A percentile compares a stretch with the other conserved stretches of the same genome.
Conservation (phyloP, 441 rosid species). For the Francoa sonchifolia region DNA sequence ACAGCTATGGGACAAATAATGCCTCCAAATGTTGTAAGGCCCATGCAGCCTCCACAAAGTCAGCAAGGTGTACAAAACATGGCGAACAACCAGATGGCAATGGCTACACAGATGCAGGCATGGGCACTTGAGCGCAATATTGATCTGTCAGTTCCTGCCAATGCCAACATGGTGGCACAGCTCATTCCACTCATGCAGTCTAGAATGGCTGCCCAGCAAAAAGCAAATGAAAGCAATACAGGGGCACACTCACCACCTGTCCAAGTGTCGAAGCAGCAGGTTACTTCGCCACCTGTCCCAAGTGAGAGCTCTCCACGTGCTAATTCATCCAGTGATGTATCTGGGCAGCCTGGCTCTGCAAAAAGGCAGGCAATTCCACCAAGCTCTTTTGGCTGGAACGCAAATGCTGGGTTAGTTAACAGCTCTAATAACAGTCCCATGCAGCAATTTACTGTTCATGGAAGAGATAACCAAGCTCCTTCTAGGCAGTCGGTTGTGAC, state of each 20-base stretch:
- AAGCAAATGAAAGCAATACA: slow-evolving; percentile 50
- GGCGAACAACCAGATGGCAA: slow-evolving; percentile 56
- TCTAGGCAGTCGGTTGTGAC: slow-evolving; percentile 38
- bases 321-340: slow-evolving; percentile 69
- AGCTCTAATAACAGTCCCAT: slow-evolving; percentile 28
- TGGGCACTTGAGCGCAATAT: slow-evolving; percentile 89
- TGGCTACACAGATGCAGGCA: slow-evolving; percentile 76
- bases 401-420: slow-evolving; percentile 41
- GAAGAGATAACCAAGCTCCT: slow-evolving; percentile 59
- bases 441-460: slow-evolving; percentile 56
- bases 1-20: slow-evolving; percentile 41
- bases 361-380: slow-evolving; percentile 47
- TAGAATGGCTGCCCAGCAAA: slow-evolving; percentile 76
- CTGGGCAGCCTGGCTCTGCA: slow-evolving; percentile 75
- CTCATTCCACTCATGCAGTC: slow-evolving; percentile 72
- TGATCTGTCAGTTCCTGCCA: slow-evolving; percentile 85
- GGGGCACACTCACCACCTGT: slow-evolving; percentile 42
- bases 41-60: slow-evolving; percentile 60
- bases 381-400: slow-evolving; percentile 39
- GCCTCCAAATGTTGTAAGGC: slow-evolving; percentile 51
- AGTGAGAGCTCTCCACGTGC: slow-evolving; percentile 67
- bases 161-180: slow-evolving; percentile 79
- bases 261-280: slow-evolving; percentile 57
- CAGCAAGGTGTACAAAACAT: slow-evolving; percentile 51
- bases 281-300: slow-evolving; percentile 57